Conservation (phyloP, 768 basidiomycete genomes). For the Phaeotremella skinneri region DNA sequence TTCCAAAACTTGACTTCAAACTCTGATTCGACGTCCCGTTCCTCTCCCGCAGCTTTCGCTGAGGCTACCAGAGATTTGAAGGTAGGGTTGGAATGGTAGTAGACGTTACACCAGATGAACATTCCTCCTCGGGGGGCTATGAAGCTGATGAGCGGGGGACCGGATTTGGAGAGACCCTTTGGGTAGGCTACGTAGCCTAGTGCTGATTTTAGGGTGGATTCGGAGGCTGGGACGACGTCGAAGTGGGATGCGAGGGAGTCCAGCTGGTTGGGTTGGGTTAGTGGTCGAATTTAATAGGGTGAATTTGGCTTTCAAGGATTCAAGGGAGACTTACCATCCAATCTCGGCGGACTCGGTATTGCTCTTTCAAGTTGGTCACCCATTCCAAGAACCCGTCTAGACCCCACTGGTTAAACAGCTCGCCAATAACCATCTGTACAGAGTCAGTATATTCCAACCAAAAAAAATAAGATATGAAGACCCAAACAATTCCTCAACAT, state of each 20-base stretch:
- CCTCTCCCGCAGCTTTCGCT: background rate
- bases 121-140: constrained; percentile 71
- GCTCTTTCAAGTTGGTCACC: constrained; percentile 60
- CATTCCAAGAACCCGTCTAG: constrained; percentile 68
- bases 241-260: constrained; percentile 4
- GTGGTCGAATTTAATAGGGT: background rate
- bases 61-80: constrained; percentile 1
- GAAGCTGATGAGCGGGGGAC: constrained; percentile 59
- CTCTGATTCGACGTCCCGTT: constrained; percentile 6
- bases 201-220: background rate
- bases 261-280: background rate
- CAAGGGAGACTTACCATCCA: constrained; percentile 16
- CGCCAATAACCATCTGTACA: constrained; percentile 55
- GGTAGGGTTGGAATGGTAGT: constrained; percentile 8
- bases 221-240: constrained; percentile 7
- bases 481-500: too few species aligned
- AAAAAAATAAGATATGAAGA: background rate
- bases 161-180: constrained; percentile 23
- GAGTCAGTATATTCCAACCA: background rate
- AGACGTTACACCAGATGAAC: constrained; percentile 56
- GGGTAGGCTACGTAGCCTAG: constrained; percentile 13
- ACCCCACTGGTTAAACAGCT: constrained; percentile 65
- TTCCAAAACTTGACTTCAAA: constrained; percentile 8
- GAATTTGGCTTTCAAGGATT: background rate
- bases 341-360: constrained; percentile 35